Evolutionary conservation across 106 monocot species (phyloP), one percentile per base, ranked within the genome.

Genomic region (Vanilla planifolia): DNA sequence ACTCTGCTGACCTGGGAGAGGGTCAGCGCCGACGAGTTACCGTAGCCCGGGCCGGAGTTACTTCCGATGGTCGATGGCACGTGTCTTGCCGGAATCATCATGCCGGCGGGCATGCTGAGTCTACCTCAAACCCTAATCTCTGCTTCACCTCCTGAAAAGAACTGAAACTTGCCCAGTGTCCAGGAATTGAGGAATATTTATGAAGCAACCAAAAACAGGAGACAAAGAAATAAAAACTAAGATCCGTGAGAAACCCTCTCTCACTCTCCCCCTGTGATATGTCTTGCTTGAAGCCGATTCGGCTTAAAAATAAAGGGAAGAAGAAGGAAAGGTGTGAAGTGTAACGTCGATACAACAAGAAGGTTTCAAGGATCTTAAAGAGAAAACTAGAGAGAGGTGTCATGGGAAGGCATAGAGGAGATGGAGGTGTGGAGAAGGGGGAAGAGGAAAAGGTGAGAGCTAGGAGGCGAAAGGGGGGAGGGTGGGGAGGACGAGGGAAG

Each of bases 51-150:
- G 24, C 58, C 63, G 57, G 17, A 39, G 61, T 58, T 62, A 56
- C 80, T 82, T 25, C 86, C 78, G 60, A 74, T 70, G 73, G 82
- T 73, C 41, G 84, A 67, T 26, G 73, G 61, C 55, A 85, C 34
- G 51, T 86, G 76, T 60, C 80, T 61, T 28, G 84, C 74, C 37
- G 91, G 87, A 69, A 82, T 74, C 87, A 91, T 91, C 63, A 98
- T 75, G 30, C 96, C 91, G 53, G 78, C 67, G 50, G 83, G 75
- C 80, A 86, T 83, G n/a, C n/a, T n/a, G n/a, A n/a, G 33, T 4
- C 14, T 46, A 3, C 14, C n/a, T 51, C 62, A 59, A 59, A n/a
- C 27, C 48, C 30, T 47, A 26, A 24, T 51, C 29, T 60, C 58
- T 37, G 55, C 64, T 39, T 61, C 60, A 26, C 67, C 30, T n/a